Conservation (phyloP, 257 asterid species). For the Scutellaria barbata region DNA sequence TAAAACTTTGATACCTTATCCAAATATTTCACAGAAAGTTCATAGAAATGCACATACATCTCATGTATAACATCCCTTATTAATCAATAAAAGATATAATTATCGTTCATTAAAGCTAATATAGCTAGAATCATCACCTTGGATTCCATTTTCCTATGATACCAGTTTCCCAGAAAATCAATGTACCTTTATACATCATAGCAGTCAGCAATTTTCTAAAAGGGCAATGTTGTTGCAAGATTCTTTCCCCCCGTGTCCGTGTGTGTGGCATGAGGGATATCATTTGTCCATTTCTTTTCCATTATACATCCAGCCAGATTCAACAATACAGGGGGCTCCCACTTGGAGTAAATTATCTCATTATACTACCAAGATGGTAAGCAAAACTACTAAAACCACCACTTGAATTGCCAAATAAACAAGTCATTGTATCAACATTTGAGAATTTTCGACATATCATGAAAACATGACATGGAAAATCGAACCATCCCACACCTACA, state of each 20-base stretch:
- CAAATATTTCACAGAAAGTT: neutral
- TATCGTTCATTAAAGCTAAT: too few species aligned
- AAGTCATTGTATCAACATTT: neutral
- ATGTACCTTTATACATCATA: too few species aligned
- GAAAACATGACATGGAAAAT: neutral
- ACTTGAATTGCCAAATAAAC: conserved; percentile 14
- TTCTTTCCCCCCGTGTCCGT: neutral
- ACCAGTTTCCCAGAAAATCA: too few species aligned
- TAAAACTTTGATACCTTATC: neutral
- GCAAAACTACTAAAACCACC: conserved; percentile 10
- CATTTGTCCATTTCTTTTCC: neutral
- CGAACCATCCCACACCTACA: neutral
- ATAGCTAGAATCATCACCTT: too few species aligned
- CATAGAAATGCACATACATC: too few species aligned
- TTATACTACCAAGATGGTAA: neutral
- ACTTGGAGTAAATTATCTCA: neutral
- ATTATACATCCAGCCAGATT: neutral
- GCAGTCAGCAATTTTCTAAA: too few species aligned
- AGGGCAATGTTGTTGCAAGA: neutral
- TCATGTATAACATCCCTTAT: neutral
- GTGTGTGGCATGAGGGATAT: neutral
- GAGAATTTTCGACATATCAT: neutral
- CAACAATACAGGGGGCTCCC: neutral
- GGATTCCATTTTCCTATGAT: too few species aligned
- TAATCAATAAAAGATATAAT: neutral